Conservation (phyloP, 768 basidiomycete genomes). For the Exsudoporus frostii region DNA sequence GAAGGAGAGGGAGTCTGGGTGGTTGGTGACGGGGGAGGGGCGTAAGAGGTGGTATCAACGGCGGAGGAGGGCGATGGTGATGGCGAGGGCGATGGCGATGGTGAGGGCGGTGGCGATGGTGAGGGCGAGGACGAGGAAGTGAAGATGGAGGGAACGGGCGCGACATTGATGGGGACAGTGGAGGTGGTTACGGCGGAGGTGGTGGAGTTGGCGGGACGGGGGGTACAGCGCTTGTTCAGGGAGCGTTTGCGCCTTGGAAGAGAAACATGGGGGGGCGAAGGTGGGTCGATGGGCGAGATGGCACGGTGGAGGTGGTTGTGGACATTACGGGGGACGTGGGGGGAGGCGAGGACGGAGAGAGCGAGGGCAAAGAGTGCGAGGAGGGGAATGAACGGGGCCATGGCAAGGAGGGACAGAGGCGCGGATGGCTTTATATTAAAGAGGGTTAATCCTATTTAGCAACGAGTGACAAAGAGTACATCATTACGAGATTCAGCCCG, state of each 20-base stretch:
- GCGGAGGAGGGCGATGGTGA: background rate
- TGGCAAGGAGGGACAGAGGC: constrained; percentile 18
- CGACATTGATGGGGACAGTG: constrained; percentile 22
- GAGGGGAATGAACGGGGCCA: constrained; percentile 39
- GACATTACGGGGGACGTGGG: constrained; percentile 34
- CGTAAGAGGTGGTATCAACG: background rate
- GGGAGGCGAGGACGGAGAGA: constrained; percentile 38
- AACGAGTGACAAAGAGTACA: constrained; percentile 44
- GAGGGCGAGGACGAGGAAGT: background rate
- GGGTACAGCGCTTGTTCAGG: constrained; percentile 26
- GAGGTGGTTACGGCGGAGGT: background rate
- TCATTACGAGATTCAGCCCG: constrained; percentile 69
- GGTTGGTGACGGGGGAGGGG: background rate
- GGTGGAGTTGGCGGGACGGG: constrained; percentile 18
- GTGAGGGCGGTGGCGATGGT: too few relatives aligned
- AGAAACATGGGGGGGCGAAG: too few relatives aligned
- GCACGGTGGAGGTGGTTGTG: constrained; percentile 23
- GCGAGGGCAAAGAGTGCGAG: constrained; percentile 44
- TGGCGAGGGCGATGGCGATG: background rate
- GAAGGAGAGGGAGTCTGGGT: background rate
- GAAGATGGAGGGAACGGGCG: background rate
- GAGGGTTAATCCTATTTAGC: background rate
- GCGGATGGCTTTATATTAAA: constrained; percentile 4
- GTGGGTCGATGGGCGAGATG: background rate
- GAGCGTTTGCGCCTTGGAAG: constrained; percentile 23